These are phyloP conservation scores for Lipomyces lipofer DNA, from an alignment of 805 yeast species.

Conservation along the genomic window DNA sequence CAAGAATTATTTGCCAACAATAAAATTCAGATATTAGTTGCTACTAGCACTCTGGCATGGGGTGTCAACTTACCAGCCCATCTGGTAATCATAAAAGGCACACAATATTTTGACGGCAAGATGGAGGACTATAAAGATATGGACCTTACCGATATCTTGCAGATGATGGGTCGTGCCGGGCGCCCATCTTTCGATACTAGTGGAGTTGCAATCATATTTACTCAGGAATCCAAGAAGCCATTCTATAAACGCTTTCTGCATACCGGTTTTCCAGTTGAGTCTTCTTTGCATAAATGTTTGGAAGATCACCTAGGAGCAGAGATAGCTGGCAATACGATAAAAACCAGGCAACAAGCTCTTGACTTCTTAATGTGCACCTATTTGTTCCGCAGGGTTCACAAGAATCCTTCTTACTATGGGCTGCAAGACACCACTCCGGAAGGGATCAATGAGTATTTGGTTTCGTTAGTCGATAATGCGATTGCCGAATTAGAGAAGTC, in stretches of 20 bases:
- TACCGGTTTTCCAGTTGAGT: conserved; percentile 80
- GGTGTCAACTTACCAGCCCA: conserved; percentile 84
- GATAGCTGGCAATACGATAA: conserved; percentile 67
- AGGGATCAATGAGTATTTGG: conserved; percentile 40
- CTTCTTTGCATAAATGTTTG: conserved; percentile 72
- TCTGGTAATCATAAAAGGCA: conserved; percentile 74
- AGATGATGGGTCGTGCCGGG: conserved; percentile 86
- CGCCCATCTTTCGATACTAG: conserved; percentile 78
- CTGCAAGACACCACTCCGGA: conserved; percentile 62
- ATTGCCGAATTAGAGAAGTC: conserved; percentile 69
- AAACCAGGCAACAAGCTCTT: conserved; percentile 65
- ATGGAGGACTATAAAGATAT: conserved; percentile 71
- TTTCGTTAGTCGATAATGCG: conserved; percentile 61
- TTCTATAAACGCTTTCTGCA: conserved; percentile 77
- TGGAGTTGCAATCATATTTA: conserved; percentile 74
- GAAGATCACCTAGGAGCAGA: conserved; percentile 83
- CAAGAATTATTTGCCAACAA: conserved; percentile 70
- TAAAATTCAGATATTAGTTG: conserved; percentile 69
- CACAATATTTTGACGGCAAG: conserved; percentile 59
- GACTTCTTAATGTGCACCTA: conserved; percentile 78
- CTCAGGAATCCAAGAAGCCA: conserved; percentile 70
- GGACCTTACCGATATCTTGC: conserved; percentile 79
- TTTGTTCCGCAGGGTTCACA: conserved; percentile 69
- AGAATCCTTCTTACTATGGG: conserved; percentile 76
- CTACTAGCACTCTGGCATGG: conserved; percentile 86